Base-by-base conservation (phyloP, 2,329 filamentous ascomycete genomes). In the Ramichloridium luteum region DNA sequence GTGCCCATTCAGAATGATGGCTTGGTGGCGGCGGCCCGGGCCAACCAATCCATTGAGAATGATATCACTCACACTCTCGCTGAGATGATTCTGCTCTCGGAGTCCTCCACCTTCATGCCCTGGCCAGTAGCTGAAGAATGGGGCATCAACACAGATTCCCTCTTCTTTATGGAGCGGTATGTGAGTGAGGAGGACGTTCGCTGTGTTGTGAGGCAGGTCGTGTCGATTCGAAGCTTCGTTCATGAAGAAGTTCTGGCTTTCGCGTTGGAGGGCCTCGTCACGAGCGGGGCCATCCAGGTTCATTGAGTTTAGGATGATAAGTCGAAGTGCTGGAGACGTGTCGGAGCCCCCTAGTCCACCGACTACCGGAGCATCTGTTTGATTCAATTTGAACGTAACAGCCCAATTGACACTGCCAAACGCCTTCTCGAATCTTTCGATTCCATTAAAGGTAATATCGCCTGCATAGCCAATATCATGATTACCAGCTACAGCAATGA, bases 401-500 rank as follows among this genome's bases (percentile, higher is more conserved):
- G 93, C 85, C 68, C 93, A 98, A 55, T 96, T 93, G 12, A 81
- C 74, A 42, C 76, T 81, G 35, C 90, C 90, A 60, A 93, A 98
- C 2, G 72, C 70, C 13, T 69, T 67, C 58, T 93, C 85, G 52
- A 96, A 98, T 1, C 90, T 72, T 16, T 72, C 64, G 33, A 94
- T 65, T 3, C 85, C 74, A 39, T 74, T 67, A n/a, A 68, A 60
- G 25, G 79, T 84, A 39, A 96, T 68, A 55, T 98, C 90, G 3
- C 90, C 90, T 0, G 86, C 84, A 54, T 98, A 98, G 18, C 90
- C 90, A 49, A 98, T 77, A 55, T 98, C 90, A 53, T 98, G 90
- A 51, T 98, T 98, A 1, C 90, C 90, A 0, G 77, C 85, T 15
- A 96, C 74, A 45, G 93, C 92, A 53, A 98, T 84, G 41, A 94